These are phyloP conservation scores for Citrus cavaleriei DNA, from an alignment of 345 rosid species.

Conservation along the genomic window DNA sequence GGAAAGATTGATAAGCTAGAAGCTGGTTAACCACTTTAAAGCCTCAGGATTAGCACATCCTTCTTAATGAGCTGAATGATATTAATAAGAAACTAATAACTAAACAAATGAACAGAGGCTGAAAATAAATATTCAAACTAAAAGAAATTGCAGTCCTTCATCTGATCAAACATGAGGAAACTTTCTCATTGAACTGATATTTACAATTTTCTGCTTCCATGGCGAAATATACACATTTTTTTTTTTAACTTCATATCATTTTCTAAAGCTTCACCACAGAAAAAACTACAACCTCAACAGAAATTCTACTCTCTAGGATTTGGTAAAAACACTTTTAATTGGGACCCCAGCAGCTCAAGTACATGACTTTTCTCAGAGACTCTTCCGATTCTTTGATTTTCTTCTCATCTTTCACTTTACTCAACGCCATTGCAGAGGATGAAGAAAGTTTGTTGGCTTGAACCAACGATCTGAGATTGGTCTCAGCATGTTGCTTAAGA, in stretches of 20 bases:
- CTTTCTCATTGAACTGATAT: background rate
- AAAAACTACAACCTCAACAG: background rate
- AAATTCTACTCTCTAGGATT: background rate
- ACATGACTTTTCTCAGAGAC: conserved; percentile 49
- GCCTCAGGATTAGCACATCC: background rate
- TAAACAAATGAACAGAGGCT: background rate
- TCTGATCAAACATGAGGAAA: background rate
- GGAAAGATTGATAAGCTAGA: background rate
- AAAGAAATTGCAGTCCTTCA: background rate
- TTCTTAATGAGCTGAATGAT: background rate
- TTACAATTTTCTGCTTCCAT: background rate
- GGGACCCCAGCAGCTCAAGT: conserved; percentile 69
- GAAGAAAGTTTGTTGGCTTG: conserved; percentile 19
- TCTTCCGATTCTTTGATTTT: conserved; percentile 28
- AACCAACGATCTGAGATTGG: conserved; percentile 12
- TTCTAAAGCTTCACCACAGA: background rate
- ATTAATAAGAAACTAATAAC: background rate
- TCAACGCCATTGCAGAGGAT: conserved; percentile 1
- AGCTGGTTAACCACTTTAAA: background rate
- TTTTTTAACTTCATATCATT: background rate
- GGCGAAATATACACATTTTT: background rate
- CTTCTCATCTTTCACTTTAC: conserved; percentile 6
- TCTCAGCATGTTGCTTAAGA: conserved; percentile 16
- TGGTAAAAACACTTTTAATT: conserved; percentile 5
- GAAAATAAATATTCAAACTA: background rate